Percentiles rank a stretch among this genome's conserved stretches.
Conservation (phyloP, 495 filamentous ascomycete genomes). For the Parathielavia appendiculata region DNA sequence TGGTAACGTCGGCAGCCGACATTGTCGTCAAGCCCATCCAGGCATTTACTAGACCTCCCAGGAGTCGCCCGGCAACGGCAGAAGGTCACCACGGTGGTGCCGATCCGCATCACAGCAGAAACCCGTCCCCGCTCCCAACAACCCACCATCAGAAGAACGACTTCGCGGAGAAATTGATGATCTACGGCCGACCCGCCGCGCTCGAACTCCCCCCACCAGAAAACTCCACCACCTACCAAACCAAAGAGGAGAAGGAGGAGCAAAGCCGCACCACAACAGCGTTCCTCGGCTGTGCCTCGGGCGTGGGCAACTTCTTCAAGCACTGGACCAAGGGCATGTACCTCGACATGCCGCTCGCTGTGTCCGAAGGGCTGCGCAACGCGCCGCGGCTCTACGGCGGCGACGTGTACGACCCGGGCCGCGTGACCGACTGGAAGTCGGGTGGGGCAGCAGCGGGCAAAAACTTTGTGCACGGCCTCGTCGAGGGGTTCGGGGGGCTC, state of each 20-base stretch:
- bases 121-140: not conserved
- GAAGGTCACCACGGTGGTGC: not conserved
- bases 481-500: constrained; percentile 64
- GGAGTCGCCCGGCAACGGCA: not conserved
- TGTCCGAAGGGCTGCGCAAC: constrained; percentile 80
- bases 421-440: constrained; percentile 57
- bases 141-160: too few relatives aligned
- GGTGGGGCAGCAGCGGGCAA: constrained; percentile 47
- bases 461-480: constrained; percentile 61
- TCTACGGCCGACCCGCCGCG: too few relatives aligned
- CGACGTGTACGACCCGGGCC: constrained; percentile 62
- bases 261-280: not conserved
- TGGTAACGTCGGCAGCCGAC: not conserved
- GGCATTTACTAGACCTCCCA: not conserved
- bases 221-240: not conserved
- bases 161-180: too few relatives aligned
- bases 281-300: not conserved
- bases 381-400: constrained; percentile 71
- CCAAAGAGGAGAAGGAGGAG: too few relatives aligned
- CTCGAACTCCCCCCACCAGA: not conserved
- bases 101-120: not conserved
- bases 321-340: constrained; percentile 43
- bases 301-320: not conserved
- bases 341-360: constrained; percentile 68
- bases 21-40: not conserved